Base-by-base conservation (phyloP, 2,329 filamentous ascomycete species). In the Gnomoniopsis sp. region DNA sequence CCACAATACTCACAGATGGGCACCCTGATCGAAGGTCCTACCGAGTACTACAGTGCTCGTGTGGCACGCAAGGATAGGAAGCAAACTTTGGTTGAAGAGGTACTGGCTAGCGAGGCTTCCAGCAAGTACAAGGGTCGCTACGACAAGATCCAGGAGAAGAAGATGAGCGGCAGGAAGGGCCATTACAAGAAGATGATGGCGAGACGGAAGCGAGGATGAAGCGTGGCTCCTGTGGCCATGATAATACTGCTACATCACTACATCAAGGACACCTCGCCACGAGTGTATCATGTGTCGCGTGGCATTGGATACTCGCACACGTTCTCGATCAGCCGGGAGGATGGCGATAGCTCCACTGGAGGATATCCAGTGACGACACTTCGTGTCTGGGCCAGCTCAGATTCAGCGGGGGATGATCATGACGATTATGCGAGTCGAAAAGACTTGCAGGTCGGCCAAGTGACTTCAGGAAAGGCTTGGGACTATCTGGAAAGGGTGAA, bases 1-100 rank as follows among this genome's bases (percentile, higher is more conserved):
- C 95, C 95, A 1, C 86, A 91, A 62, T 98, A 89, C 70, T 96
- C 90, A 21, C 91, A 96, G 67, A 85, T 96, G 30, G 95, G 93
- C 58, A 93, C 90, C 6, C 85, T 99, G 60, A 83, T 97, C 57
- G 88, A 96, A 68, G 93, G 93, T 1, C 88, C 92, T 1, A 93
- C 91, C 1, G 93, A 98, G 69, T 96, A 88, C 75, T 91, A 88
- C 77, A 93, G 83, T 69, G 84, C 86, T 21, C 86, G 93, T 57
- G 80, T 98, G 62, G 86, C 88, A 58, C 93, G 92, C 72, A 96
- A 91, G 75, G 90, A 98, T 66, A 85, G 91, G 65, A 96, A 96
- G 77, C 84, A 83, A 67, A 97, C 89, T 0, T 86, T 99, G 58
- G 85, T 95, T 1, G 91, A 96, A 63, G 92, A 97, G 70, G 84